A percentile compares a stretch with the other conserved stretches of the same genome.
Conservation (phyloP, 1,284 basidiomycete genomes). For the Apiotrichum mycotoxinovorans region DNA sequence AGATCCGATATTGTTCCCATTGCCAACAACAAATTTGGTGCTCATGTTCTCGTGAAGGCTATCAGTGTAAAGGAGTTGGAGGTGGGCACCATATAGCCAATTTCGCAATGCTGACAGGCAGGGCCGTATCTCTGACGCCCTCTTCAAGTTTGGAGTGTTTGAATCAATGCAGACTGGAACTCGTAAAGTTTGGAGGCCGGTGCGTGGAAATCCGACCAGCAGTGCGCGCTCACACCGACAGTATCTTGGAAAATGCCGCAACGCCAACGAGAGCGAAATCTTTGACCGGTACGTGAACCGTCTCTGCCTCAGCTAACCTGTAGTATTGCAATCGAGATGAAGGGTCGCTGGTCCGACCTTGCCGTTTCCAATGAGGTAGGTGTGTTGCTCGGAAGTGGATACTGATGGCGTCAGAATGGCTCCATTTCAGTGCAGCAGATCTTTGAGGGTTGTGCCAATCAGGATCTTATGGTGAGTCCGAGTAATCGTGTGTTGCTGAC, state of each 20-base stretch:
- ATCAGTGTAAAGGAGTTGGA: slow-evolving; percentile 40
- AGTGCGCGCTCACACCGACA: neutral
- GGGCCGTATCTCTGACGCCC: slow-evolving; percentile 33
- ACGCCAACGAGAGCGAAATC: slow-evolving; percentile 25
- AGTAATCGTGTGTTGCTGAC: neutral
- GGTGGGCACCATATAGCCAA: slow-evolving; percentile 18
- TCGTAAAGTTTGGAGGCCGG: slow-evolving; percentile 42
- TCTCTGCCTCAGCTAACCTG: neutral
- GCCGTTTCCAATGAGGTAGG: slow-evolving; percentile 40
- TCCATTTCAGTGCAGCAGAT: slow-evolving; percentile 47
- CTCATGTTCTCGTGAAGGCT: slow-evolving; percentile 45
- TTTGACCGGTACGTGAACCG: slow-evolving; percentile 31
- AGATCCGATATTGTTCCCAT: slow-evolving; percentile 41
- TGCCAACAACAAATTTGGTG: slow-evolving; percentile 46
- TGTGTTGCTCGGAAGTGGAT: neutral
- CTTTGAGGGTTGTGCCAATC: slow-evolving; percentile 42
- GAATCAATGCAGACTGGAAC: slow-evolving; percentile 45
- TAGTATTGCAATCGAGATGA: slow-evolving; percentile 39
- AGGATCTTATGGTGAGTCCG: slow-evolving; percentile 39
- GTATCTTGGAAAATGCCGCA: slow-evolving; percentile 44
- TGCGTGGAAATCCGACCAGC: slow-evolving; percentile 10
- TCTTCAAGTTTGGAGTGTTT: slow-evolving; percentile 38
- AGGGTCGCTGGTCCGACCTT: slow-evolving; percentile 38
- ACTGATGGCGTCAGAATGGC: slow-evolving; percentile 32
- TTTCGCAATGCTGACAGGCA: neutral